phyloP scores from a whole-genome alignment of 2,329 filamentous ascomycete species.

The Diatrype stigma region DNA sequence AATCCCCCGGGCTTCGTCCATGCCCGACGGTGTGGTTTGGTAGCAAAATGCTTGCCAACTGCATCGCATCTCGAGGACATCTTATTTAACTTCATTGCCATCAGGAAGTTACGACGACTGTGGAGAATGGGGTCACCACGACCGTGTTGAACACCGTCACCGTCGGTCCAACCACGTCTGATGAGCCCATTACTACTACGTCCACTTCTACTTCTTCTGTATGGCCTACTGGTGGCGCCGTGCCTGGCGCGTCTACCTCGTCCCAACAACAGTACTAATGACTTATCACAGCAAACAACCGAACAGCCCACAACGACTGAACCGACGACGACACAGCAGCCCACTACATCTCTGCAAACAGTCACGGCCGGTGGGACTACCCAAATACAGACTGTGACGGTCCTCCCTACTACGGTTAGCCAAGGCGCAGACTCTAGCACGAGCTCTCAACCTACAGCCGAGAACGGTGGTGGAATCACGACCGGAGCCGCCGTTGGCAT shows the following conservation, averaged over 20 bases:
- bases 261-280: conserved; percentile 1
- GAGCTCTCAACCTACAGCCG: conserved; percentile 3
- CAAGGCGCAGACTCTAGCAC: conserved; percentile 8
- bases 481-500: conserved; percentile 25
- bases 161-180: conserved; percentile 19
- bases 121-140: conserved; percentile 25
- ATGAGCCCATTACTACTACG: conserved; percentile 13
- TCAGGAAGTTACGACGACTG: conserved; percentile 29
- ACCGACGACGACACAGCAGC: conserved; percentile 13
- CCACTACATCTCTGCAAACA: conserved; percentile 40
- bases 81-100: conserved; percentile 25
- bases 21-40: neutral
- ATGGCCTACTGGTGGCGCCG: conserved; percentile 19
- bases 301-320: conserved; percentile 11
- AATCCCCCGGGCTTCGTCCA: conserved; percentile 2
- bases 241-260: conserved; percentile 5
- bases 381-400: conserved; percentile 46
- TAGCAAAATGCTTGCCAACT: neutral
- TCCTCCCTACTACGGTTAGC: conserved; percentile 39
- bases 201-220: conserved; percentile 17
- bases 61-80: conserved; percentile 8
- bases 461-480: conserved; percentile 14
- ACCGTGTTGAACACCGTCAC: conserved; percentile 34
- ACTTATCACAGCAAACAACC: neutral
- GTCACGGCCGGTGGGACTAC: conserved; percentile 51